Conservation (phyloP, 441 rosid species). For the Hypseocharis bilobata region DNA sequence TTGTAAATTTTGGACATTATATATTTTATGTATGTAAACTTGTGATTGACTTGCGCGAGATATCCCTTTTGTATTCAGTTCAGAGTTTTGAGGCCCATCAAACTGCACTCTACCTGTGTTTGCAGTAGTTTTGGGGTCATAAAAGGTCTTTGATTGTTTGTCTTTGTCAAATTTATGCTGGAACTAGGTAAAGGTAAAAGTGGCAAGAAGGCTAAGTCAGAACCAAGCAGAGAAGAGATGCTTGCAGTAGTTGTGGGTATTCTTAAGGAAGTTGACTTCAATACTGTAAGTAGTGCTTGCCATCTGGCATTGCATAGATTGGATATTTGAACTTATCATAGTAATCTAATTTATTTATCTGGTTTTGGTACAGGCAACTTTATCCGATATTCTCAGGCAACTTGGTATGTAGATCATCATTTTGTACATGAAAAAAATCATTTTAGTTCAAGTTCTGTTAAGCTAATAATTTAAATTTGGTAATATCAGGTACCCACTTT, state of each 20-base stretch:
- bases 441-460: neutral
- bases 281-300: conserved; percentile 51
- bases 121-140: neutral
- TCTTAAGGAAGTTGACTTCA: conserved; percentile 89
- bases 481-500: conserved; percentile 54
- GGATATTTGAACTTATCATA: conserved; percentile 4
- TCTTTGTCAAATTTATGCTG: conserved; percentile 16
- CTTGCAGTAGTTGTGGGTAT: conserved; percentile 66
- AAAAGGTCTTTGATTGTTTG: neutral
- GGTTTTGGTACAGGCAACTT: conserved; percentile 60
- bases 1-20: too few relatives aligned
- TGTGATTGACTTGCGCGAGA: too few relatives aligned
- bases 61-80: too few relatives aligned
- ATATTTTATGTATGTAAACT: too few relatives aligned
- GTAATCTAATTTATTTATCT: conserved; percentile 12
- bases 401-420: conserved; percentile 51
- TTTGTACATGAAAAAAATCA: neutral
- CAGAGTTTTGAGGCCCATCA: neutral
- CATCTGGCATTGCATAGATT: conserved; percentile 7
- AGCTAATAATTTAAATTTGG: conserved; percentile 15
- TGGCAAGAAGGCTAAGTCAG: conserved; percentile 52
- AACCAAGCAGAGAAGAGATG: conserved; percentile 78
- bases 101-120: neutral
- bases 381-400: conserved; percentile 72
- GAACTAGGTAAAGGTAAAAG: conserved; percentile 48